These are phyloP conservation scores for Diaporthe capsici DNA, from an alignment of 2,329 filamentous ascomycete genomes.

Conservation along the genomic window DNA sequence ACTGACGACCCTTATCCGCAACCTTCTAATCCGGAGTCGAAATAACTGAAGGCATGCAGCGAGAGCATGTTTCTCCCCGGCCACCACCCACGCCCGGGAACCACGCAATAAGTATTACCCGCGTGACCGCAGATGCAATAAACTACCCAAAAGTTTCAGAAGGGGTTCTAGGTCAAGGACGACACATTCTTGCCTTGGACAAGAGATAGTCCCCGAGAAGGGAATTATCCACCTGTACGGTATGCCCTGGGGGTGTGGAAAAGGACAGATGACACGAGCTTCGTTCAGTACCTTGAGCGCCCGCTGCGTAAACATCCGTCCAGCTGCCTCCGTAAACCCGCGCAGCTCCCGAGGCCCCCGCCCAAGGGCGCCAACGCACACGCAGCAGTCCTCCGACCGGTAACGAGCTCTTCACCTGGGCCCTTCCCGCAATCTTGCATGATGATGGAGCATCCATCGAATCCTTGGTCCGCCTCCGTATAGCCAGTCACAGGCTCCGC, in stretches of 20 bases:
- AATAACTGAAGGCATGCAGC: not conserved
- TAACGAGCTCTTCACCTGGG: constrained; percentile 2
- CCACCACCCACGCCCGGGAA: constrained; percentile 3
- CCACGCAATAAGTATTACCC: not conserved
- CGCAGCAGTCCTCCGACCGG: constrained; percentile 26
- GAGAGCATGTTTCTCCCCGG: not conserved
- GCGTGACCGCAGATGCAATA: not conserved
- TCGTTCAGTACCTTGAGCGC: not conserved
- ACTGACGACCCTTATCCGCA: not conserved
- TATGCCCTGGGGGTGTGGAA: not conserved
- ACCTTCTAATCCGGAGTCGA: not conserved
- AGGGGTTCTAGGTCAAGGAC: not conserved
- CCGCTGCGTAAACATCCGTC: constrained; percentile 10
- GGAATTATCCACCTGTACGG: not conserved
- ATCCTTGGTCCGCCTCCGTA: not conserved
- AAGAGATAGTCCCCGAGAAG: not conserved
- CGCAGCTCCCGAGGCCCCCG: constrained; percentile 32
- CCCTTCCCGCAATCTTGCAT: constrained; percentile 34
- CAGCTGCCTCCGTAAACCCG: constrained; percentile 31
- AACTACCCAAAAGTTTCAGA: not conserved
- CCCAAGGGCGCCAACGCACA: constrained; percentile 34
- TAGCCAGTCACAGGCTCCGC: constrained; percentile 16
- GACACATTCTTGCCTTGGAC: not conserved
- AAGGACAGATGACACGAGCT: not conserved
- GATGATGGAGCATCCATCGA: constrained; percentile 25